Evolutionary conservation across 306 rosid genomes (phyloP), one percentile per base, ranked within the genome.

Genomic region (Astragalus glycyphyllos): DNA sequence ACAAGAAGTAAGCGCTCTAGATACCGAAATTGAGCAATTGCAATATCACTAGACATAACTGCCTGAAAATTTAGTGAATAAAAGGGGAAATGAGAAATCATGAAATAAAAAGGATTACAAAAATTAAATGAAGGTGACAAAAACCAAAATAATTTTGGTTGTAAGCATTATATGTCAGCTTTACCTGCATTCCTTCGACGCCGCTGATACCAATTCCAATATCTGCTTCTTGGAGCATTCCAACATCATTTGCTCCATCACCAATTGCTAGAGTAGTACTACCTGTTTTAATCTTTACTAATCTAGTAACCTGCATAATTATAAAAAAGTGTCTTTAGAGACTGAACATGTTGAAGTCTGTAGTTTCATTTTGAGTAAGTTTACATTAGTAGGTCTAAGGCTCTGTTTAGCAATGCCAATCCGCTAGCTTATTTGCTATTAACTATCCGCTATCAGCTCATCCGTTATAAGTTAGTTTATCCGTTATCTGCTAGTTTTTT

Each of bases 201-300:
- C 98, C 98, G 16, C 93, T 88, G 44, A 93, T 90, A 23, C 98
- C 98, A 59, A 93, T 44, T 17, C 98, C 98, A 58, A 93, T 90
- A 68, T 93, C 98, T 59, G 98, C 98, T 83, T 93, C 98, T 85
- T 93, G 98, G 64, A 93, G 96, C 98, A 93, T 93, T 76, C 96
- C 98, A 3, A 93, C 98, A 72, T 93, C 98, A 68, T 93, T 93
- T 65, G 98, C 98, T 40, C 98, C 98, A 79, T 93, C 98, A 69
- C 98, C 98, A 71, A 93, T 82, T 75, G 94, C 97, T 31, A 93
- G 90, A 73, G 89, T 88, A 64, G 97, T 90, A 46, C 65, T 71
- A 57, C 96, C 86, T 29, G 90, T 93, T 79, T 75, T 88, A 42
- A 56, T 41, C 81, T 93, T 93, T n/a, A 93, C 97, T 58, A 93